Conservation (phyloP, 306 rosid genomes). For the Rubus parviflorus region DNA sequence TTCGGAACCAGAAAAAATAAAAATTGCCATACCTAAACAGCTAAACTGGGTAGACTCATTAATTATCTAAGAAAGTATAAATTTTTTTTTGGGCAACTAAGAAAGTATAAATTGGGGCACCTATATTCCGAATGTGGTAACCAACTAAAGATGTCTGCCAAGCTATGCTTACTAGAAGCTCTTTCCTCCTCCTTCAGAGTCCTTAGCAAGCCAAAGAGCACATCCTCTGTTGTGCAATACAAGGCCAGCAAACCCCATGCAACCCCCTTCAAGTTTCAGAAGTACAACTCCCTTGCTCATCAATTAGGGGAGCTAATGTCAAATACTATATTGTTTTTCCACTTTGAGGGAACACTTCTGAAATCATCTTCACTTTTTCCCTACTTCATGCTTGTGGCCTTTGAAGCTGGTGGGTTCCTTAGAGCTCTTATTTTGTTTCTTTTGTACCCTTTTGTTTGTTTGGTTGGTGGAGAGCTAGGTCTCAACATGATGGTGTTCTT, state of each 20-base stretch:
- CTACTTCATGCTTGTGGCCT: slow-evolving; percentile 75
- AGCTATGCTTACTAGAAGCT: not conserved
- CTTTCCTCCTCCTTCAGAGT: slow-evolving; percentile 13
- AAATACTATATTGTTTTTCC: slow-evolving; percentile 40
- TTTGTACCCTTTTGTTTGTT: slow-evolving; percentile 52
- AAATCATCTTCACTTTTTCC: slow-evolving; percentile 54
- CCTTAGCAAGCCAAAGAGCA: slow-evolving; percentile 12
- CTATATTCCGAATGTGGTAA: not conserved
- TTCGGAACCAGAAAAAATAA: not conserved
- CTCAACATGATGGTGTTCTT: slow-evolving; percentile 58
- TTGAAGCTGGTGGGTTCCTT: slow-evolving; percentile 65
- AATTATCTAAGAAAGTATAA: not conserved
- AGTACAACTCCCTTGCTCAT: slow-evolving; percentile 22
- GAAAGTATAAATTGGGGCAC: not conserved
- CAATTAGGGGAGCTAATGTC: slow-evolving; percentile 13
- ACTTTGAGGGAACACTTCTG: slow-evolving; percentile 51
- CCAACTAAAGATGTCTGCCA: slow-evolving; percentile 18
- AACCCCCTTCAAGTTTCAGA: slow-evolving; percentile 20
- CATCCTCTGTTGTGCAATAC: not conserved
- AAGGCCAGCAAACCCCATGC: slow-evolving; percentile 14
- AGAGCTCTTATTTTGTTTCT: slow-evolving; percentile 53
- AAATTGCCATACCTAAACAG: not conserved
- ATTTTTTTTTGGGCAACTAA: no score
- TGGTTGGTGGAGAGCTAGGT: slow-evolving; percentile 51
- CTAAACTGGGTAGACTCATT: slow-evolving; percentile 4